A percentile compares a stretch with the other conserved stretches of the same genome.
Conservation (phyloP, 305 asterid species). For the Plantago lanceolata region DNA sequence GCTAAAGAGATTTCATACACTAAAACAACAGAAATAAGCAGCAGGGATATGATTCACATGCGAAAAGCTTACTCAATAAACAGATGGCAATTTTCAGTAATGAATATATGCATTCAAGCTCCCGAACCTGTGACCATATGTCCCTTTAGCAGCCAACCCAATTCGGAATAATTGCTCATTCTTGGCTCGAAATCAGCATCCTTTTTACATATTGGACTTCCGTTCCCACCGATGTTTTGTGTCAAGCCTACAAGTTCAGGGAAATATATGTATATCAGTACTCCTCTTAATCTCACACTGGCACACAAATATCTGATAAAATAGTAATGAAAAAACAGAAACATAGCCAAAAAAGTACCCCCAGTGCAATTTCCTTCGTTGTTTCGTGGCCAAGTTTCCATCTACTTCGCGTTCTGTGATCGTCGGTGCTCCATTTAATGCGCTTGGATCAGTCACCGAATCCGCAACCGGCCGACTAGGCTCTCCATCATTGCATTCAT, state of each 20-base stretch:
- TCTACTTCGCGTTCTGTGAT: slow-evolving; percentile 22
- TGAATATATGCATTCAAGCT: not conserved
- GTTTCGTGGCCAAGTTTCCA: slow-evolving; percentile 24
- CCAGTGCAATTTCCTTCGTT: slow-evolving; percentile 68
- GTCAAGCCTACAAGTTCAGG: slow-evolving; percentile 37
- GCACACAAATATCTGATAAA: not conserved
- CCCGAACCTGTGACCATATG: not conserved
- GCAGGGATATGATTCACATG: not conserved
- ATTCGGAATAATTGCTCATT: not conserved
- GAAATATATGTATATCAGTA: not conserved
- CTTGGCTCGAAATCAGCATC: not conserved
- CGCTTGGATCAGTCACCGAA: slow-evolving; percentile 16
- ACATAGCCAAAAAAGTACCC: slow-evolving; percentile 41
- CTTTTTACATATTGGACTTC: slow-evolving; percentile 49
- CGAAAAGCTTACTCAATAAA: not conserved
- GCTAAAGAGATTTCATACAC: not conserved
- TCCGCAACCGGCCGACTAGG: slow-evolving; percentile 25
- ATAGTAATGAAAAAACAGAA: not conserved
- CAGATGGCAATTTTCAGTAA: not conserved
- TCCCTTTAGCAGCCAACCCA: not conserved
- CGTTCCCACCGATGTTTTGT: slow-evolving; percentile 54
- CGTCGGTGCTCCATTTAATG: slow-evolving; percentile 22
- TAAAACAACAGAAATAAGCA: not conserved
- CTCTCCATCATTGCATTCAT: slow-evolving; percentile 22
- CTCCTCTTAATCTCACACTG: no score